These are phyloP conservation scores for Penicillium occitanis DNA, from an alignment of 2,329 filamentous ascomycete species.

Conservation along the genomic window DNA sequence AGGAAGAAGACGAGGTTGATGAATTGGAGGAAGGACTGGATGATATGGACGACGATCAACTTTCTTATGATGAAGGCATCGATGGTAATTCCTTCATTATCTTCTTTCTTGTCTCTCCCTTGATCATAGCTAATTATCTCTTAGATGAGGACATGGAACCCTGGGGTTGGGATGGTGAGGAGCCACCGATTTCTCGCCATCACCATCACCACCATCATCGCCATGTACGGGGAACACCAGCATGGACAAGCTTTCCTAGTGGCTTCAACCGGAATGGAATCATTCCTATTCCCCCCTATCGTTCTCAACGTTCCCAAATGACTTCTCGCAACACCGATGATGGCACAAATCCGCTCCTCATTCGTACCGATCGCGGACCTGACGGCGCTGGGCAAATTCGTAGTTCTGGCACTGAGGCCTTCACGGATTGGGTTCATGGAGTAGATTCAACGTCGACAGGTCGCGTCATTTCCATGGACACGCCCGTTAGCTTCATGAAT, in stretches of 20 bases:
- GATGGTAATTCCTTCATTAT: conserved; percentile 30
- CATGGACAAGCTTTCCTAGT: conserved; percentile 64
- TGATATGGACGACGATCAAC: conserved; percentile 47
- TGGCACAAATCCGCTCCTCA: conserved; percentile 81
- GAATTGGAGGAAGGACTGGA: conserved; percentile 40
- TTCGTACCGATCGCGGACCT: conserved; percentile 53
- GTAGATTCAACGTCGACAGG: conserved; percentile 50
- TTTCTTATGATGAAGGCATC: conserved; percentile 41
- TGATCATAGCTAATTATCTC: conserved; percentile 30
- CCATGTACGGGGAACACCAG: conserved; percentile 57
- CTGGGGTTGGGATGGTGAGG: conserved; percentile 55
- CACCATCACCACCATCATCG: conserved; percentile 37
- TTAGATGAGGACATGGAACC: conserved; percentile 43
- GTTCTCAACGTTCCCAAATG: conserved; percentile 44
- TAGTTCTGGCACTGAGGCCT: conserved; percentile 40
- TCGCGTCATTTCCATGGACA: conserved; percentile 48
- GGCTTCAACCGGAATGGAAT: conserved; percentile 53
- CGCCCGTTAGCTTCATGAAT: conserved; percentile 58
- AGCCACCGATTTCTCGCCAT: conserved; percentile 47
- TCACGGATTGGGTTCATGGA: conserved; percentile 55
- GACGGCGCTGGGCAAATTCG: conserved; percentile 38
- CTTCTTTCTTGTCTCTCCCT: conserved; percentile 26
- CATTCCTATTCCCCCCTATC: conserved; percentile 44
- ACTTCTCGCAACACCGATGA: conserved; percentile 67
- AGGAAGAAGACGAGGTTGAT: conserved; percentile 46